A percentile compares a stretch with the other conserved stretches of the same genome.
Evolutionary conservation across 345 rosid genomes (phyloP).

Genomic region (Lumnitzera littorea): DNA sequence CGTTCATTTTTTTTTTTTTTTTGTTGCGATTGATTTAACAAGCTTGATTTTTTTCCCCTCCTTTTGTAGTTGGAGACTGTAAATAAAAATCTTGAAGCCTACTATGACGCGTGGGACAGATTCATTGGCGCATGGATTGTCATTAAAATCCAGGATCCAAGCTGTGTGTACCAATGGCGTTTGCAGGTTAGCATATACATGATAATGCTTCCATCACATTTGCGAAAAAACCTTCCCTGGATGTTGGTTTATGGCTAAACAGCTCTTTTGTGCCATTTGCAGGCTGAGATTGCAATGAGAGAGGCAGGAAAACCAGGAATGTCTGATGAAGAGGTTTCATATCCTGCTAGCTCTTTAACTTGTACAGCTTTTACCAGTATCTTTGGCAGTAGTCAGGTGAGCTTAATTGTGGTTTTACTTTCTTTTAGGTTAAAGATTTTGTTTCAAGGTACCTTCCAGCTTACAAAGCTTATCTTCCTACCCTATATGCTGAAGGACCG

Average conservation of each 20-base stretch:
- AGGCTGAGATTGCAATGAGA: constrained; percentile 97
- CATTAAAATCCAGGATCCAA: constrained; percentile 85
- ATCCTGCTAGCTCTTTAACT: constrained; percentile 1
- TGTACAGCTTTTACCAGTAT: not conserved
- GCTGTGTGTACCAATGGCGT: constrained; percentile 88
- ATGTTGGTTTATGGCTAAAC: not conserved
- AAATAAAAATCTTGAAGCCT: constrained; percentile 81
- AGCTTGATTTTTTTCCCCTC: not conserved
- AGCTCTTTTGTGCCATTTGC: constrained; percentile 5
- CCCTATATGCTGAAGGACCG: constrained; percentile 85
- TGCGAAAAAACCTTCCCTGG: not conserved
- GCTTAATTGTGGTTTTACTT: not conserved
- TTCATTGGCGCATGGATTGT: constrained; percentile 73
- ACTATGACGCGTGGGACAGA: constrained; percentile 87
- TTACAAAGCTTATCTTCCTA: constrained; percentile 80
- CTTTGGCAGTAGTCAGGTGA: not conserved
- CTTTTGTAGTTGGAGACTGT: constrained; percentile 57
- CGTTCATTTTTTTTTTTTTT: not conserved
- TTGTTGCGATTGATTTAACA: constrained; percentile 1
- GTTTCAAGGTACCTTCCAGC: constrained; percentile 92
- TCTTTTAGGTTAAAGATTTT: constrained; percentile 72
- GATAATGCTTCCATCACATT: not conserved
- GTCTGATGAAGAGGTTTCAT: constrained; percentile 80
- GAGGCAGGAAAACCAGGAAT: constrained; percentile 80
- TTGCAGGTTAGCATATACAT: constrained; percentile 51